phyloP scores from a whole-genome alignment of 2,329 filamentous ascomycete species.

The Colletotrichum theobromicola region DNA sequence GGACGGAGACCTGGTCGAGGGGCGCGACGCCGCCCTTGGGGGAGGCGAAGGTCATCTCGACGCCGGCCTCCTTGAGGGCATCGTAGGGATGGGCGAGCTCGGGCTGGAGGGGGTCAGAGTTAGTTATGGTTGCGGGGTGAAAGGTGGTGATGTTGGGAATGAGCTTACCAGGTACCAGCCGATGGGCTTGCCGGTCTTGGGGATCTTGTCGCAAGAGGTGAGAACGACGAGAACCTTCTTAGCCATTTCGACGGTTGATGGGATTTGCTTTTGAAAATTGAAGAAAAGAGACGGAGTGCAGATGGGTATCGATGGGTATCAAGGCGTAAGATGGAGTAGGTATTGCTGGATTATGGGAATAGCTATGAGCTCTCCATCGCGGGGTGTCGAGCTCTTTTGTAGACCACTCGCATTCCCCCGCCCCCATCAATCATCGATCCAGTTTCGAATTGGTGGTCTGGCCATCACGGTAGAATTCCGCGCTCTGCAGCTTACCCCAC shows the following conservation, averaged over 20 bases:
- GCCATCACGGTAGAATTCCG: slow-evolving; percentile 3
- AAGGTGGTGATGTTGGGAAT: neutral
- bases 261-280: neutral
- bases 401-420: neutral
- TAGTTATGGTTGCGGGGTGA: neutral
- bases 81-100: slow-evolving; percentile 72
- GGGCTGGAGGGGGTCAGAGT: slow-evolving; percentile 40
- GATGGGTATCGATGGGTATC: neutral
- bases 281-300: neutral
- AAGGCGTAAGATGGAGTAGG: neutral
- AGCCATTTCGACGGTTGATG: slow-evolving; percentile 24
- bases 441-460: neutral
- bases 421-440: neutral
- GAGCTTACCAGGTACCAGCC: slow-evolving; percentile 73
- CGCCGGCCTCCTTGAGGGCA: slow-evolving; percentile 54
- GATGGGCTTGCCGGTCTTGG: slow-evolving; percentile 57
- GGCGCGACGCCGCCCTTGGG: slow-evolving; percentile 67
- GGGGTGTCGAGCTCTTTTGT: slow-evolving; percentile 13
- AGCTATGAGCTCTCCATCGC: neutral
- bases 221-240: slow-evolving; percentile 77
- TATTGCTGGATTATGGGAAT: neutral
- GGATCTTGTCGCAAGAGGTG: slow-evolving; percentile 63
- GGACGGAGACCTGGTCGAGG: slow-evolving; percentile 63
- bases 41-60: slow-evolving; percentile 63
- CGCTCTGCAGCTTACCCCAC: slow-evolving; percentile 1